These are phyloP conservation scores for Rhodomyrtus tomentosa DNA, from an alignment of 345 rosid genomes.

Conservation along the genomic window DNA sequence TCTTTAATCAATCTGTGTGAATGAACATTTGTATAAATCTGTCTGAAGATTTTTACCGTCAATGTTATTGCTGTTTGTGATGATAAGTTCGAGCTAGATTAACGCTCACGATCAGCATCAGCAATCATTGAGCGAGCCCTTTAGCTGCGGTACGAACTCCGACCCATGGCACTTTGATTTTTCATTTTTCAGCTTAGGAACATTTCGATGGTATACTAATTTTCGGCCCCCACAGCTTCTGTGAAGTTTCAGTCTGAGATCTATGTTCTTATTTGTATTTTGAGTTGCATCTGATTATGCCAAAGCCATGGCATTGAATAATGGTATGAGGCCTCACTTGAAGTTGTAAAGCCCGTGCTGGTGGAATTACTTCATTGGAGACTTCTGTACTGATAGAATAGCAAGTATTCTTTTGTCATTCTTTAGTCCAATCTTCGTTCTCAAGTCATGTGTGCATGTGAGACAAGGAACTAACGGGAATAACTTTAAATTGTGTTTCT, in stretches of 20 bases:
- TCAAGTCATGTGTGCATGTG: not conserved
- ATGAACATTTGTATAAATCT: not conserved
- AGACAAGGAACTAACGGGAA: not conserved
- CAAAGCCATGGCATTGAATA: not conserved
- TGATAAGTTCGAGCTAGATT: not conserved
- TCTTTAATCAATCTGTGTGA: not conserved
- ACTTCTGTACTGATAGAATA: not conserved
- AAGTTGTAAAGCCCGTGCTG: not conserved
- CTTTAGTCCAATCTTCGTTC: not conserved
- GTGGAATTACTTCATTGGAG: not conserved
- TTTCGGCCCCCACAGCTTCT: not conserved
- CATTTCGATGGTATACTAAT: not conserved
- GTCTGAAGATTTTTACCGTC: not conserved
- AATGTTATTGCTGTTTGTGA: not conserved
- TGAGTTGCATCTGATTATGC: not conserved
- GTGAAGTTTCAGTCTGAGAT: not conserved
- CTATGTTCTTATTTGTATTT: not conserved
- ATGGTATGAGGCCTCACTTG: not conserved
- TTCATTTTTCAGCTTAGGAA: not conserved
- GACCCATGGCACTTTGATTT: not conserved
- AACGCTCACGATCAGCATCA: not conserved
- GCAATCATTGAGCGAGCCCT: not conserved
- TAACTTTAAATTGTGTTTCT: not conserved
- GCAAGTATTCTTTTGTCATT: not conserved
- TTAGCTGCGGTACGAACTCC: not conserved